These are phyloP conservation scores for Fusarium continuum DNA, from an alignment of 2,329 filamentous ascomycete species.

Conservation along the genomic window DNA sequence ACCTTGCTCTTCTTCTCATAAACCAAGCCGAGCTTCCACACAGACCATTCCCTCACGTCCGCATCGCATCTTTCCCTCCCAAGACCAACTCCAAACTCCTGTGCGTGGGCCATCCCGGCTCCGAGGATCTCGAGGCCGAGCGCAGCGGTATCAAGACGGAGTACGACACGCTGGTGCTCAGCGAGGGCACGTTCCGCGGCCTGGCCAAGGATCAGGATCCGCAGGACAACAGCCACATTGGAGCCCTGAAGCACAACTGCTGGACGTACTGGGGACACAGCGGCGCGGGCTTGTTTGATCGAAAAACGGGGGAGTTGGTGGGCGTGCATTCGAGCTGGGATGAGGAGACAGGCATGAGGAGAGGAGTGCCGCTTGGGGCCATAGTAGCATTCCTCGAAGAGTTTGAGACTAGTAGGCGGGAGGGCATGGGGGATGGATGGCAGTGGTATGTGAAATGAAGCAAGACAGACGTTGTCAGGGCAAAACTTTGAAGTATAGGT, in stretches of 20 bases:
- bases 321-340: conserved; percentile 66
- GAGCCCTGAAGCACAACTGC: conserved; percentile 60
- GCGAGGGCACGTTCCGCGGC: conserved; percentile 54
- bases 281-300: conserved; percentile 58
- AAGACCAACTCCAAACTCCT: conserved; percentile 37
- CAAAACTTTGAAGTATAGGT: too few relatives aligned
- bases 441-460: conserved; percentile 25
- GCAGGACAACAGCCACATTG: conserved; percentile 62
- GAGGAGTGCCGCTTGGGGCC: conserved; percentile 58
- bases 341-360: conserved; percentile 59
- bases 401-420: conserved; percentile 20
- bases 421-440: conserved; percentile 10
- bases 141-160: conserved; percentile 48
- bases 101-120: conserved; percentile 50
- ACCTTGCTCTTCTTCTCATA: conserved; percentile 58
- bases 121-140: conserved; percentile 55
- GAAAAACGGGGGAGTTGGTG: conserved; percentile 51
- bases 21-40: conserved; percentile 36
- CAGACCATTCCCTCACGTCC: conserved; percentile 36
- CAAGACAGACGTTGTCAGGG: background rate
- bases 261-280: conserved; percentile 68
- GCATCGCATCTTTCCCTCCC: conserved; percentile 28
- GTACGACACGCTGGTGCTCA: conserved; percentile 60
- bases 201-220: conserved; percentile 51
- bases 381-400: conserved; percentile 51